phyloP scores from a whole-genome alignment of 495 filamentous ascomycete genomes.

The Penicillium bovifimosum region DNA sequence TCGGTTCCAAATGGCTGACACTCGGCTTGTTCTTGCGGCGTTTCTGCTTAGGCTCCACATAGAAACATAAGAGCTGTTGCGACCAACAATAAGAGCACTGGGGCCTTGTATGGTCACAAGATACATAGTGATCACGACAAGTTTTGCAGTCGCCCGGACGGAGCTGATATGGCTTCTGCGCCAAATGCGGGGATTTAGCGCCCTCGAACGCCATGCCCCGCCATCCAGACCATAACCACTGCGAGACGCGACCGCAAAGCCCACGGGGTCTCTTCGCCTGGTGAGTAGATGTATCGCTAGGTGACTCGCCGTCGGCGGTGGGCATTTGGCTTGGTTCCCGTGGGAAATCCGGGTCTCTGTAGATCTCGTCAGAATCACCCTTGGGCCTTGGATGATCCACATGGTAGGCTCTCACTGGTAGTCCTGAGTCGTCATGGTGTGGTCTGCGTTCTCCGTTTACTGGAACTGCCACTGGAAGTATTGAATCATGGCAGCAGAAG shows the following conservation, averaged over 20 bases:
- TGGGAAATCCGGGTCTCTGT: neutral
- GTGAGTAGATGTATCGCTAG: neutral
- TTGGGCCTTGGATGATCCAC: neutral
- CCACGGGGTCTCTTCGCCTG: conserved; percentile 7
- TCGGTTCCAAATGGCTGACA: neutral
- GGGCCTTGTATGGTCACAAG: conserved; percentile 31
- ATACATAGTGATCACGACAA: conserved; percentile 26
- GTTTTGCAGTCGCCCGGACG: conserved; percentile 23
- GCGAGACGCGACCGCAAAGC: conserved; percentile 12
- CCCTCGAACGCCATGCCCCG: conserved; percentile 12
- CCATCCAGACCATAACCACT: conserved; percentile 21
- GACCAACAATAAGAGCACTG: conserved; percentile 35
- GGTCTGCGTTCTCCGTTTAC: neutral
- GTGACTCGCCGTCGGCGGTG: neutral
- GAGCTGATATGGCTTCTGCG: neutral
- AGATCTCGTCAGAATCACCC: neutral
- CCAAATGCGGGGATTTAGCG: neutral
- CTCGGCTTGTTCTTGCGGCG: neutral
- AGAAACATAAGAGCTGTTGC: conserved; percentile 38
- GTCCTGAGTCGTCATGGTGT: neutral
- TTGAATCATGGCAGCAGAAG: neutral
- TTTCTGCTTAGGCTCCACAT: conserved; percentile 17
- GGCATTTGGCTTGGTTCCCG: neutral
- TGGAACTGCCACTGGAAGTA: neutral
- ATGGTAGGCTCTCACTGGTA: neutral